A percentile compares a stretch with the other conserved stretches of the same genome.
Evolutionary conservation across 2,329 filamentous ascomycete species (phyloP).

Genomic region (Cytospora chrysosperma): DNA sequence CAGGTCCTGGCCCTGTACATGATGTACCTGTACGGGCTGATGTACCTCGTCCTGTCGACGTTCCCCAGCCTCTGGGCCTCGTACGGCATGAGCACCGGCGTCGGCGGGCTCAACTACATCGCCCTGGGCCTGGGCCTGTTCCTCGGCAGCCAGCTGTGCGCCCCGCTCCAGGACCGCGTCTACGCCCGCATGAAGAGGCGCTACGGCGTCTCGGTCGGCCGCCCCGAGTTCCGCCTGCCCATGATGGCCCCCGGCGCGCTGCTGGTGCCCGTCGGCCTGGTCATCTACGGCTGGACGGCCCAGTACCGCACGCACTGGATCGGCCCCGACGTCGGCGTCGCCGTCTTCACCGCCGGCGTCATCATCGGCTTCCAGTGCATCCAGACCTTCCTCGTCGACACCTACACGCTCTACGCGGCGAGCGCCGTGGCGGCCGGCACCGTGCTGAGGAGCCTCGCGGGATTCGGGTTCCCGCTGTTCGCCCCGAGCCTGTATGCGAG

Average conservation of each 20-base stretch:
- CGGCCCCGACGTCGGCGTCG: constrained; percentile 44
- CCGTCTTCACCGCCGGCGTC: constrained; percentile 38
- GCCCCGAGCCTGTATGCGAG: constrained; percentile 45
- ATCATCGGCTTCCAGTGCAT: constrained; percentile 46
- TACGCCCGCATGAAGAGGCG: constrained; percentile 44
- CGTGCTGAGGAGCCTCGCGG: constrained; percentile 47
- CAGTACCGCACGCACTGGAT: constrained; percentile 46
- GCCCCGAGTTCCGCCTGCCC: constrained; percentile 49
- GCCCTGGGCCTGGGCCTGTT: constrained; percentile 37
- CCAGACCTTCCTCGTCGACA: constrained; percentile 48
- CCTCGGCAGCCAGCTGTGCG: constrained; percentile 40
- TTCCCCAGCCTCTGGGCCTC: constrained; percentile 47
- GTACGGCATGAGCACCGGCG: constrained; percentile 35
- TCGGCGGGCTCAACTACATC: constrained; percentile 40
- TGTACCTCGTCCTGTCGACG: constrained; percentile 50
- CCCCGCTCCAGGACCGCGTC: constrained; percentile 45
- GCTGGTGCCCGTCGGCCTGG: constrained; percentile 43
- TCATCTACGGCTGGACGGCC: constrained; percentile 48
- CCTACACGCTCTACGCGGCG: constrained; percentile 46
- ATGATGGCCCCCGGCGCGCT: constrained; percentile 53
- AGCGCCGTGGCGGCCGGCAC: constrained; percentile 45
- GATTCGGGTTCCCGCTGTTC: constrained; percentile 52
- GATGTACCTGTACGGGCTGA: constrained; percentile 52
- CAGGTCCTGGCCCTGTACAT: constrained; percentile 51
- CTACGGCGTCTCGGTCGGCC: constrained; percentile 31